Conservation (phyloP, 352 stramenopile genomes). For the Poterioochromonas sp. region DNA sequence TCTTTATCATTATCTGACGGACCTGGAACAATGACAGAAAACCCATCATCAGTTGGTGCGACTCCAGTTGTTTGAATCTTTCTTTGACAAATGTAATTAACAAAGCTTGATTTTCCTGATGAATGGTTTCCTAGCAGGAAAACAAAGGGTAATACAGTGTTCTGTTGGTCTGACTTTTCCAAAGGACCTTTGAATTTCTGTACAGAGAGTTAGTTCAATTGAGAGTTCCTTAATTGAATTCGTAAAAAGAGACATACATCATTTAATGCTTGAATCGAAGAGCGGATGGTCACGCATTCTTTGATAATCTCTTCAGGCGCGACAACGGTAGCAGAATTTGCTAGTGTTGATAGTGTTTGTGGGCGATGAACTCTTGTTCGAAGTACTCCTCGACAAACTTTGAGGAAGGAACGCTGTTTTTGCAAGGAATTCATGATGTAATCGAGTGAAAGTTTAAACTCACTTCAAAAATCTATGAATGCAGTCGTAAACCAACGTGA, state of each 20-base stretch:
- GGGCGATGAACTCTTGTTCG: too few relatives aligned
- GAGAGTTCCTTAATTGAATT: not conserved
- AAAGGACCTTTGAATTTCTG: conserved; percentile 55
- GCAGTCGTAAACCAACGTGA: too few relatives aligned
- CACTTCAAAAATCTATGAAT: too few relatives aligned
- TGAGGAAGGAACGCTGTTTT: too few relatives aligned
- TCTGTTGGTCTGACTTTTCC: conserved; percentile 69
- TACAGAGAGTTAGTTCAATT: not conserved
- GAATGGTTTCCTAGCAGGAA: conserved; percentile 98
- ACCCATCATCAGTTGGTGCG: conserved; percentile 98
- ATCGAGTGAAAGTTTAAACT: too few relatives aligned
- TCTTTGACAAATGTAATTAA: conserved; percentile 93
- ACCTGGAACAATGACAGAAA: conserved; percentile 93
- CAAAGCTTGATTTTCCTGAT: conserved; percentile 95
- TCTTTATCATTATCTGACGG: conserved; percentile 91
- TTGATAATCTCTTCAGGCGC: conserved; percentile 30
- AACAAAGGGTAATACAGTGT: conserved; percentile 89
- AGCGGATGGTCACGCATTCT: not conserved
- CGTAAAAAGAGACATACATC: not conserved
- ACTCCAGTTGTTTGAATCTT: conserved; percentile 96
- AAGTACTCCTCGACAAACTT: too few relatives aligned
- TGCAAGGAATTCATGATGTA: too few relatives aligned
- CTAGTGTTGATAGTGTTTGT: too few relatives aligned
- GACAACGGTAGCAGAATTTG: too few relatives aligned
- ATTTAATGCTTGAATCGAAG: conserved; percentile 25